Evolutionary conservation across 2,329 filamentous ascomycete species (phyloP).

Genomic region (Apiospora sp.): DNA sequence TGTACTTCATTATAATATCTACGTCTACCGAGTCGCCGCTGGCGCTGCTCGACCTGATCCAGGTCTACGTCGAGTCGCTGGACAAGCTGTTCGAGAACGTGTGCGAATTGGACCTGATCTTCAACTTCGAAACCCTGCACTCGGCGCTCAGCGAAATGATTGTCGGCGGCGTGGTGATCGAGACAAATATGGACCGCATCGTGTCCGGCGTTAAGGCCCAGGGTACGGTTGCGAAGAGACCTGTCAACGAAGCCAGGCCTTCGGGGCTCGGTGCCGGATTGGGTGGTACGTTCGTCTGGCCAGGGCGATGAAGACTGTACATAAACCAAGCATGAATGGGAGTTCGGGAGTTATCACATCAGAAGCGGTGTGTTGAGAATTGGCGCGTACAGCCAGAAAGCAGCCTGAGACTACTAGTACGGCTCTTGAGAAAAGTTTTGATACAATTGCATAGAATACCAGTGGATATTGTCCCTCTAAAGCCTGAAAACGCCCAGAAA

Average conservation of each 20-base stretch:
- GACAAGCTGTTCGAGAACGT: slow-evolving; percentile 98
- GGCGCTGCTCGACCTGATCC: slow-evolving; percentile 93
- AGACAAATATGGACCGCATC: slow-evolving; percentile 89
- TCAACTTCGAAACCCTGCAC: slow-evolving; percentile 98
- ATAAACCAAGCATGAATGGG: slow-evolving; percentile 22
- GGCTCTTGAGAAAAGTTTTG: not conserved
- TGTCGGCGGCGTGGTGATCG: slow-evolving; percentile 91
- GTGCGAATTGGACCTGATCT: slow-evolving; percentile 97
- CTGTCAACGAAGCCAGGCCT: slow-evolving; percentile 72
- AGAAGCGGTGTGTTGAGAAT: not conserved
- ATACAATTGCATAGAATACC: slow-evolving; percentile 31
- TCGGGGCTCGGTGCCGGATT: slow-evolving; percentile 57
- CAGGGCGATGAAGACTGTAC: slow-evolving; percentile 34
- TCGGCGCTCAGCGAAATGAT: slow-evolving; percentile 93
- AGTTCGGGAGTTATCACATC: slow-evolving; percentile 21
- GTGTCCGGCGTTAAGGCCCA: slow-evolving; percentile 83
- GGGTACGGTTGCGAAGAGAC: slow-evolving; percentile 79
- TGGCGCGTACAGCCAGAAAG: not conserved
- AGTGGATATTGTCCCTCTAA: slow-evolving; percentile 36
- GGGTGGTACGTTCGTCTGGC: slow-evolving; percentile 66
- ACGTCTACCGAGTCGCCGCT: slow-evolving; percentile 96
- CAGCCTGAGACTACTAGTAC: not conserved
- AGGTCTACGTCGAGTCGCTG: slow-evolving; percentile 96
- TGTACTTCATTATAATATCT: slow-evolving; percentile 98
- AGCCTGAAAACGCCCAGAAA: slow-evolving; percentile 42